Conservation (phyloP, 2,329 filamentous ascomycete genomes). For the Phyllosticta paracitricarpa region DNA sequence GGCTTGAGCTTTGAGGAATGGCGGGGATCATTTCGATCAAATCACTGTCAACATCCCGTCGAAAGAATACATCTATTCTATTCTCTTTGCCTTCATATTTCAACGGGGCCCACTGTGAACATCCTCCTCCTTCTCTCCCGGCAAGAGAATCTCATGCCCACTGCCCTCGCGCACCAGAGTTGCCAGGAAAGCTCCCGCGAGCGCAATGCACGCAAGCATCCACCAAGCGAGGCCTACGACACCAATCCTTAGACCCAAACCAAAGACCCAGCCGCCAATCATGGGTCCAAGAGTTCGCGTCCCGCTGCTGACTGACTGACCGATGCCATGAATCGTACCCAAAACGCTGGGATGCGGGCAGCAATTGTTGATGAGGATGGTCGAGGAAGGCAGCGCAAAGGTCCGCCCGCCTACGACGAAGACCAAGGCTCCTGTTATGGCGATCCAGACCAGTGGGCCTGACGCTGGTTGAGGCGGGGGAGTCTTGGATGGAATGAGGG, state of each 20-base stretch:
- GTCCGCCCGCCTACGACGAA: constrained; percentile 39
- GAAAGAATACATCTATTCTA: no score
- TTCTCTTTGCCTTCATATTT: background rate
- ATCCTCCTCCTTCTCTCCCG: constrained; percentile 47
- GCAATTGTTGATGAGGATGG: constrained; percentile 52
- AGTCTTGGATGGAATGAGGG: constrained; percentile 30
- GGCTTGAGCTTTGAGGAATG: background rate
- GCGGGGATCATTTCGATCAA: no score
- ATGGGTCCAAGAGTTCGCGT: constrained; percentile 52
- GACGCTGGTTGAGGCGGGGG: constrained; percentile 30
- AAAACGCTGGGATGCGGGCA: constrained; percentile 46
- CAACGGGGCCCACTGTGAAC: background rate
- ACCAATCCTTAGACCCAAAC: constrained; percentile 46
- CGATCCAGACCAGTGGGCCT: constrained; percentile 33
- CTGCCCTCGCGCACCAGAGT: constrained; percentile 50
- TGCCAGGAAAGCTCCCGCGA: constrained; percentile 42
- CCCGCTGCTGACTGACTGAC: constrained; percentile 49
- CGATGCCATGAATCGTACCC: constrained; percentile 48
- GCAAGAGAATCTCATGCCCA: constrained; percentile 55
- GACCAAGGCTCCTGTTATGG: constrained; percentile 31
- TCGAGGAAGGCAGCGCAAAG: constrained; percentile 46
- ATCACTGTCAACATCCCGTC: no score
- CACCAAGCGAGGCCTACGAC: constrained; percentile 52
- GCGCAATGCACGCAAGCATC: constrained; percentile 42
- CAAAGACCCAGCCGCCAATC: constrained; percentile 51